Percentiles rank a stretch among this genome's conserved stretches.
phyloP scores from a whole-genome alignment of 768 basidiomycete species.

The Mycena haematopus region DNA sequence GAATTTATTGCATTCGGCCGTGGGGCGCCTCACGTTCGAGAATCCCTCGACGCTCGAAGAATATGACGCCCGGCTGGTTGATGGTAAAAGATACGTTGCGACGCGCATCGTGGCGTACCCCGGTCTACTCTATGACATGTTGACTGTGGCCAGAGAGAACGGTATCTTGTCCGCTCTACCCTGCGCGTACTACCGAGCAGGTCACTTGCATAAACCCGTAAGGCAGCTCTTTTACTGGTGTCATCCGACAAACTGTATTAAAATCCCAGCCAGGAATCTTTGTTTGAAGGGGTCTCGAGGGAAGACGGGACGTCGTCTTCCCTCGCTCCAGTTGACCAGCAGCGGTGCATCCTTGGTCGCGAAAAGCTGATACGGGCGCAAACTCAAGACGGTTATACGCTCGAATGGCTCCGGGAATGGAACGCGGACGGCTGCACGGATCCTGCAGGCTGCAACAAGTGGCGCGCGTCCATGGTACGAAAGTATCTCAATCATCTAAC shows the following conservation, averaged over 20 bases:
- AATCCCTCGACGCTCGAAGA: slow-evolving; percentile 12
- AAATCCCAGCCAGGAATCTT: neutral
- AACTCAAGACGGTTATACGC: neutral
- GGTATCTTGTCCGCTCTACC: slow-evolving; percentile 1
- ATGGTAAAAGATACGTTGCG: neutral
- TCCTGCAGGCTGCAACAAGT: neutral
- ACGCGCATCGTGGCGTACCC: neutral
- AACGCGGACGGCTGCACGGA: neutral
- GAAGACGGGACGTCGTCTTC: neutral
- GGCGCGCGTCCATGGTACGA: neutral
- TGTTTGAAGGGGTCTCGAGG: neutral
- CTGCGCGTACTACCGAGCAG: neutral
- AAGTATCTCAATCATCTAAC: neutral
- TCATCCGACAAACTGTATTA: too few relatives aligned
- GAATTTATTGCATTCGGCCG: neutral
- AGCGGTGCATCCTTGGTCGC: slow-evolving; percentile 1
- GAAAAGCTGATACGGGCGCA: slow-evolving; percentile 2
- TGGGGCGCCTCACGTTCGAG: slow-evolving; percentile 10
- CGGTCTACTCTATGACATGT: neutral
- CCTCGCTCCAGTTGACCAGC: slow-evolving; percentile 4
- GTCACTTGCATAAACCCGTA: neutral
- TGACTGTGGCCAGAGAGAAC: slow-evolving; percentile 4
- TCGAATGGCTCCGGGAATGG: slow-evolving; percentile 6
- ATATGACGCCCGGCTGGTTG: neutral
- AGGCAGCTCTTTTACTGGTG: neutral